A percentile compares a stretch with the other conserved stretches of the same genome.
phyloP scores from a whole-genome alignment of 2,329 filamentous ascomycete genomes.

The Penicillium sp. region DNA sequence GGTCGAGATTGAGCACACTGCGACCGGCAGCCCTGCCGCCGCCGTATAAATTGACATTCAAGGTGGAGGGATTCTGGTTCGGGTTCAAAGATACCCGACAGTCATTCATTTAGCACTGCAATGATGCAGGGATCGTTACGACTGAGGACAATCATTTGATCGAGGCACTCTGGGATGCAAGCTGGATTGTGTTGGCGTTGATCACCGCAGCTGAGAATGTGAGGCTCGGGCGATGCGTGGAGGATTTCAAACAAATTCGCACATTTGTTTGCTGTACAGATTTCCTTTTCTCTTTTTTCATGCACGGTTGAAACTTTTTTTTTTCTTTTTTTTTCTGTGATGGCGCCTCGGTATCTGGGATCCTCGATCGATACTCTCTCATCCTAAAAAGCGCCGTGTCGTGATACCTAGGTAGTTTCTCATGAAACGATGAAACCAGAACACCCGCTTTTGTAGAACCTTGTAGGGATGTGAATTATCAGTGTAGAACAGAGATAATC shows the following conservation, averaged over 20 bases:
- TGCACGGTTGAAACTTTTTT: constrained; percentile 8
- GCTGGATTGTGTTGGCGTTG: constrained; percentile 5
- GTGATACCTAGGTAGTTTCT: constrained; percentile 24
- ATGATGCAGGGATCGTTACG: constrained; percentile 15
- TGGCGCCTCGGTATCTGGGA: constrained; percentile 25
- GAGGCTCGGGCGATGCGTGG: background rate
- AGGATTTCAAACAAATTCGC: constrained; percentile 21
- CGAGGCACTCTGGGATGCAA: constrained; percentile 11
- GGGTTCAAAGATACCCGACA: constrained; percentile 9
- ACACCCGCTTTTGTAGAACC: background rate
- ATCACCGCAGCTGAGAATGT: background rate
- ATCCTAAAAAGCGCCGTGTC: constrained; percentile 19
- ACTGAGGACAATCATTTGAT: constrained; percentile 21
- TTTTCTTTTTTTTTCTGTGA: constrained; percentile 21
- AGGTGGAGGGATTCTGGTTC: background rate
- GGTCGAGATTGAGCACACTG: constrained; percentile 44
- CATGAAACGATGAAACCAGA: constrained; percentile 26
- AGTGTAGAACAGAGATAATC: background rate
- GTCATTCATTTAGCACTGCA: constrained; percentile 12
- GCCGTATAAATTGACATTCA: constrained; percentile 20
- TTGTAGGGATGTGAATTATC: background rate
- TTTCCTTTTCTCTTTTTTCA: constrained; percentile 12
- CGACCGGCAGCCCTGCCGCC: constrained; percentile 29
- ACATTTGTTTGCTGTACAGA: constrained; percentile 31
- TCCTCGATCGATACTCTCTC: constrained; percentile 24